Evolutionary conservation across 208 protist species (phyloP).

Genomic region (Wallacemonas sp.): DNA sequence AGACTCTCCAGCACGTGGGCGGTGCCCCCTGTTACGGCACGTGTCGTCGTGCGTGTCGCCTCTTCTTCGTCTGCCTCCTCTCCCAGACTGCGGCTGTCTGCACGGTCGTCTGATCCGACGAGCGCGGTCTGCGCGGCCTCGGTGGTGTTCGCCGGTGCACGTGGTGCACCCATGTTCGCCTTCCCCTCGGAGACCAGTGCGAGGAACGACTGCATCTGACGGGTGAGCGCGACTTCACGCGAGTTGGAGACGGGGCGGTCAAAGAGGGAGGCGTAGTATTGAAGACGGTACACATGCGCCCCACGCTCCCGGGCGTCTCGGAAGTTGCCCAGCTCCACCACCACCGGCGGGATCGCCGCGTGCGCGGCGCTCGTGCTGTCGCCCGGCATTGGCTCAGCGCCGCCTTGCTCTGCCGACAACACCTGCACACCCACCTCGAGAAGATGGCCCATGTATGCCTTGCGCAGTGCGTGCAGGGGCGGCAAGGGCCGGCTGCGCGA

Average conservation of each 20-base stretch:
- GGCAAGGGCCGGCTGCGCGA: too few relatives aligned
- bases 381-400: neutral
- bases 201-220: slow-evolving; percentile 3
- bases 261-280: slow-evolving; percentile 20
- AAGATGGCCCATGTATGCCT: neutral
- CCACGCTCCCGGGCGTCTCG: neutral
- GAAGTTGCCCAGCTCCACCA: slow-evolving; percentile 20
- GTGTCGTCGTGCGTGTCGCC: too few relatives aligned
- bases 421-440: slow-evolving; percentile 7
- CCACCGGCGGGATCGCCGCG: slow-evolving; percentile 5
- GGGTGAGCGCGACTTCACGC: neutral
- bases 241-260: neutral
- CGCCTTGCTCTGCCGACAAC: neutral
- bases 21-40: too few relatives aligned
- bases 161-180: slow-evolving; percentile 6
- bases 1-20: neutral
- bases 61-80: neutral
- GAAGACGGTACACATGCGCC: slow-evolving; percentile 28
- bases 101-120: too few relatives aligned
- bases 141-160: too few relatives aligned
- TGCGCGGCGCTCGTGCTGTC: neutral
- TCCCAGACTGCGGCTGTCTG: too few relatives aligned
- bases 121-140: too few relatives aligned
- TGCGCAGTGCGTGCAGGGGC: neutral
- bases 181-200: neutral